These are phyloP conservation scores for Saccharomyces kudriavzevii DNA, from an alignment of 805 yeast genomes.

Conservation along the genomic window DNA sequence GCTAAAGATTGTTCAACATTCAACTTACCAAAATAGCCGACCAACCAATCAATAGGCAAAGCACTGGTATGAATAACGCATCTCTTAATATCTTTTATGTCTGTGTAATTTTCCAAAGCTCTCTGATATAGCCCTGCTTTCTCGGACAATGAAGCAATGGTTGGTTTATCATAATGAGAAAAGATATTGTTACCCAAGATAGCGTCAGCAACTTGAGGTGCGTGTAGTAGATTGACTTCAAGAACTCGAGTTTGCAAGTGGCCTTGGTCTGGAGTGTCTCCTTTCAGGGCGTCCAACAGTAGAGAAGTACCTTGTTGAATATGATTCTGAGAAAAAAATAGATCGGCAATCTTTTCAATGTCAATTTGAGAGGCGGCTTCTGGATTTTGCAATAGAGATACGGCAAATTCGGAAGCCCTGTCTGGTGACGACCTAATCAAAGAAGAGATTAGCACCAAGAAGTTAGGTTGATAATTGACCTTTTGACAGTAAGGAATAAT, in stretches of 20 bases:
- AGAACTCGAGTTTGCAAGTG: slow-evolving; percentile 90
- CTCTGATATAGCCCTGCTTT: slow-evolving; percentile 94
- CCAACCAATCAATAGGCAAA: slow-evolving; percentile 90
- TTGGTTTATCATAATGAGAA: slow-evolving; percentile 88
- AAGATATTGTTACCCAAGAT: slow-evolving; percentile 93
- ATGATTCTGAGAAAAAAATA: slow-evolving; percentile 87
- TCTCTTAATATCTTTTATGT: slow-evolving; percentile 89
- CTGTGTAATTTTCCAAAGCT: slow-evolving; percentile 93
- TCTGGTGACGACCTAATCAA: slow-evolving; percentile 92
- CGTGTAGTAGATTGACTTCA: slow-evolving; percentile 87
- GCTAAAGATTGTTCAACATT: slow-evolving; percentile 89
- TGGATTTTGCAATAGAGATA: slow-evolving; percentile 64
- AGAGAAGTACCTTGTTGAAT: slow-evolving; percentile 98
- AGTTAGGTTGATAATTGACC: slow-evolving; percentile 84
- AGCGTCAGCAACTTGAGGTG: slow-evolving; percentile 99
- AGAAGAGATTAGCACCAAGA: slow-evolving; percentile 79
- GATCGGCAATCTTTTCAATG: slow-evolving; percentile 81
- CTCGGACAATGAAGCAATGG: slow-evolving; percentile 87
- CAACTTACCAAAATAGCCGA: slow-evolving; percentile 83
- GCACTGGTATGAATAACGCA: slow-evolving; percentile 81
- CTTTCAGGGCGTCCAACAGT: slow-evolving; percentile 87
- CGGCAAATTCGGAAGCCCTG: slow-evolving; percentile 94
- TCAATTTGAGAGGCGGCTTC: slow-evolving; percentile 54
- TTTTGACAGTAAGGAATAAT: slow-evolving; percentile 89
- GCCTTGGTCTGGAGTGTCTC: slow-evolving; percentile 89